A percentile compares a stretch with the other conserved stretches of the same genome.
Conservation (phyloP, 2,329 filamentous ascomycete species). For the Allantophomopsis cytisporea region DNA sequence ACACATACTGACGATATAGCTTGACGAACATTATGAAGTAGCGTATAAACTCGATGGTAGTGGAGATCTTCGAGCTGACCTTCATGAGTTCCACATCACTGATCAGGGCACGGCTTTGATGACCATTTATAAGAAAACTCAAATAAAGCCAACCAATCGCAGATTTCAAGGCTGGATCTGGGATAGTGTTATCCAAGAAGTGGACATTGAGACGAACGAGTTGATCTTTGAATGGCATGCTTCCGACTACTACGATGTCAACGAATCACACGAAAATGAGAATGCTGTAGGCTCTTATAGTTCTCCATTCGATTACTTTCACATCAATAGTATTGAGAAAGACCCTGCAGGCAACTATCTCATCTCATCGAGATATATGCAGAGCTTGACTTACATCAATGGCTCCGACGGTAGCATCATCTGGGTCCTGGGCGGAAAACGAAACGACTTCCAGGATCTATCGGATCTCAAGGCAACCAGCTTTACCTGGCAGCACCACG, state of each 20-base stretch:
- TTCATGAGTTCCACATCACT: constrained; percentile 30
- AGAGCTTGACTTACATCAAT: constrained; percentile 26
- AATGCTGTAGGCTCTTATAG: too few species aligned
- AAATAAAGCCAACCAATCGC: constrained; percentile 10
- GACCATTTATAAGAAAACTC: constrained; percentile 23
- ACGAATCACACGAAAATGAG: too few species aligned
- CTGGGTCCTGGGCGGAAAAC: constrained; percentile 35
- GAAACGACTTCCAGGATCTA: constrained; percentile 25
- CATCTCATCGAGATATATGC: constrained; percentile 26
- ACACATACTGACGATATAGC: constrained; percentile 3
- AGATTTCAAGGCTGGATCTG: constrained; percentile 10
- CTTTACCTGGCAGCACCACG: constrained; percentile 38
- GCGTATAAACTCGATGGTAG: constrained; percentile 22
- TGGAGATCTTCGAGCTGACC: constrained; percentile 22
- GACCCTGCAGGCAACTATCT: constrained; percentile 28
- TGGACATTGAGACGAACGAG: constrained; percentile 34
- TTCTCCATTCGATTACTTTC: constrained; percentile 36
- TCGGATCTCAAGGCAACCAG: constrained; percentile 26
- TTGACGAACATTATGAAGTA: constrained; percentile 17
- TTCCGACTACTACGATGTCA: constrained; percentile 18
- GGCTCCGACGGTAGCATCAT: constrained; percentile 28
- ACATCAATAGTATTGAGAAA: constrained; percentile 39
- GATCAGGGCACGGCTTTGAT: constrained; percentile 25
- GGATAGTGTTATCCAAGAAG: constrained; percentile 31
- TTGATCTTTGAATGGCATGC: constrained; percentile 37